These are phyloP conservation scores for Trichocladium antarcticum DNA, from an alignment of 495 filamentous ascomycete species.

Conservation along the genomic window DNA sequence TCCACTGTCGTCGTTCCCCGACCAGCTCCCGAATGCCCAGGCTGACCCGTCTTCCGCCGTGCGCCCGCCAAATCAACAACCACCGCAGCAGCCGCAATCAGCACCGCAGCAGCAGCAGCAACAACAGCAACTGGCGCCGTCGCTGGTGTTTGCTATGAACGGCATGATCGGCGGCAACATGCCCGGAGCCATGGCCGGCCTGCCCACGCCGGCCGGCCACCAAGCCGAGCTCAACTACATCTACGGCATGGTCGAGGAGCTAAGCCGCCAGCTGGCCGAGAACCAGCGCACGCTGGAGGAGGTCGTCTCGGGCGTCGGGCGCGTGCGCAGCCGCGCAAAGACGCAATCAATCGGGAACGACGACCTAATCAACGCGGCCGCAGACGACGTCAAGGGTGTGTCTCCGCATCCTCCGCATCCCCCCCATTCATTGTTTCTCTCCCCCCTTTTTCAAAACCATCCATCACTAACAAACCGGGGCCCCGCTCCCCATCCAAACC, in stretches of 20 bases:
- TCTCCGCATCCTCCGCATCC: background rate
- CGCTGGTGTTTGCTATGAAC: slow-evolving; percentile 38
- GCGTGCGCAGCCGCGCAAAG: slow-evolving; percentile 39
- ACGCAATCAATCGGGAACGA: slow-evolving; percentile 40
- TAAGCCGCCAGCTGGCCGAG: slow-evolving; percentile 62
- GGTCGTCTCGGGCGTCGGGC: slow-evolving; percentile 54
- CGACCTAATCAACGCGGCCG: slow-evolving; percentile 37
- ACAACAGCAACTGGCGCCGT: slow-evolving; percentile 20
- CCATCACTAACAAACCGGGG: slow-evolving; percentile 4
- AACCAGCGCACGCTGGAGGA: slow-evolving; percentile 67
- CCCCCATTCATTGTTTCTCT: background rate
- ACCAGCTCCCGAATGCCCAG: slow-evolving; percentile 11
- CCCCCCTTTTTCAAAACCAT: background rate
- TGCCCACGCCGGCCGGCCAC: slow-evolving; percentile 67
- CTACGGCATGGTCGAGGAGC: slow-evolving; percentile 69
- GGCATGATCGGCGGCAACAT: slow-evolving; percentile 46
- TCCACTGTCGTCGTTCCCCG: slow-evolving; percentile 13
- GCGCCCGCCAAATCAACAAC: slow-evolving; percentile 7
- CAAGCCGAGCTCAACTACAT: slow-evolving; percentile 81
- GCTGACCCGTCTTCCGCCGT: background rate
- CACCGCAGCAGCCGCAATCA: slow-evolving; percentile 2
- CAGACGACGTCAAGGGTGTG: slow-evolving; percentile 40
- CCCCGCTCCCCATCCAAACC: background rate
- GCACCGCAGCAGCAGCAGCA: slow-evolving; percentile 1
- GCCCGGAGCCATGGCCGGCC: slow-evolving; percentile 36